Percentiles rank a stretch among this genome's conserved stretches.
These are phyloP conservation scores for Scutellaria barbata DNA, from an alignment of 257 asterid species.

Conservation along the genomic window DNA sequence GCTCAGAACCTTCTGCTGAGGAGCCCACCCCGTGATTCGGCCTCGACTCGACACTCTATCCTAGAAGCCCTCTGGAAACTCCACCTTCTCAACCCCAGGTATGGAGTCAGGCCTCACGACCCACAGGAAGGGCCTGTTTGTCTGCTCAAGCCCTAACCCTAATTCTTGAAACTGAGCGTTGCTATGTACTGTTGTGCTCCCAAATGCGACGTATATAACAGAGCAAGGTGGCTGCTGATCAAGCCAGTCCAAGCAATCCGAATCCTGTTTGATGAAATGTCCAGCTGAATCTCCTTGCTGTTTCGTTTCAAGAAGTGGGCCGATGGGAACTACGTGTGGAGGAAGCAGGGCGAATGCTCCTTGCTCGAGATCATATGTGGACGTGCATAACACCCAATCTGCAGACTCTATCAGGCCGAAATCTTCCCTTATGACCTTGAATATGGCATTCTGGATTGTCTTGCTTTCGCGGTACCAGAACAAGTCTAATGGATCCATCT, in stretches of 20 bases:
- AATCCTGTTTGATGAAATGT: conserved; percentile 35
- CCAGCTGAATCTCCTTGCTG: conserved; percentile 26
- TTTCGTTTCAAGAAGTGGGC: conserved; percentile 40
- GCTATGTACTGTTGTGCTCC: conserved; percentile 32
- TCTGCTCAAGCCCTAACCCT: conserved; percentile 50
- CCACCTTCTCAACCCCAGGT: conserved; percentile 28
- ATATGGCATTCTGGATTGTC: conserved; percentile 24
- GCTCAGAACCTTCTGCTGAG: conserved; percentile 57
- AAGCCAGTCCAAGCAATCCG: conserved; percentile 45
- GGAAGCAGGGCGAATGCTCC: conserved; percentile 37
- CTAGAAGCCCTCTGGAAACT: conserved; percentile 35
- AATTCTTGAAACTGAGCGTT: conserved; percentile 40
- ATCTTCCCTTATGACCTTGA: conserved; percentile 33
- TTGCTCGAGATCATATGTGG: conserved; percentile 43
- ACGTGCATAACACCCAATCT: conserved; percentile 46
- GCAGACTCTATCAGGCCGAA: conserved; percentile 21
- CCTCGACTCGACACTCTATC: conserved; percentile 43
- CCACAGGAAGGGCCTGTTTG: conserved; percentile 58
- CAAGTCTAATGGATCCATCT: conserved; percentile 40
- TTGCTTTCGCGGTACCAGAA: conserved; percentile 35
- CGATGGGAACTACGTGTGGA: conserved; percentile 41
- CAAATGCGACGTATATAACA: conserved; percentile 49
- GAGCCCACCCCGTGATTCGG: conserved; percentile 50
- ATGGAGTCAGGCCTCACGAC: conserved; percentile 47
- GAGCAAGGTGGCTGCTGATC: conserved; percentile 42